Conservation (phyloP, 257 asterid genomes). For the Haberlea rhodopensis region DNA sequence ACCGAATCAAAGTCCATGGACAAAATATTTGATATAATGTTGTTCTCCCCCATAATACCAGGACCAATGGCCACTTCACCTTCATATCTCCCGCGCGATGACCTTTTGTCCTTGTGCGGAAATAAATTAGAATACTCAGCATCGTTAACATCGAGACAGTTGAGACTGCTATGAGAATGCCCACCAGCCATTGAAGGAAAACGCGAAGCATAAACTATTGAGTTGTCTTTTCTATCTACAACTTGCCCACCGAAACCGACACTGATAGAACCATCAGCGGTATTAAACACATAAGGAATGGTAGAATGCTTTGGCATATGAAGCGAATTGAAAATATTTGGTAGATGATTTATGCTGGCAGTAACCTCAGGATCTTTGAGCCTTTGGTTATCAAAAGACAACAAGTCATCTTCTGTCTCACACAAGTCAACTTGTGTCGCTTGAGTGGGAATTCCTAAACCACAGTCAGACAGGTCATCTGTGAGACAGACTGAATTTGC, state of each 20-base stretch:
- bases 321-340: slow-evolving; percentile 38
- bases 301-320: slow-evolving; percentile 38
- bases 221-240: slow-evolving; percentile 47
- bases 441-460: slow-evolving; percentile 32
- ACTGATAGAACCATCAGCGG: slow-evolving; percentile 34
- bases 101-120: slow-evolving; percentile 38
- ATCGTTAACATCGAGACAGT: slow-evolving; percentile 34
- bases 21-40: slow-evolving; percentile 81
- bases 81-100: slow-evolving; percentile 46
- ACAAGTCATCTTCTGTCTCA: slow-evolving; percentile 59
- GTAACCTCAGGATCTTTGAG: slow-evolving; percentile 55
- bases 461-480: slow-evolving; percentile 32
- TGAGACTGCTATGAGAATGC: slow-evolving; percentile 40
- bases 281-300: slow-evolving; percentile 32
- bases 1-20: slow-evolving; percentile 79
- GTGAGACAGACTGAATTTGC: slow-evolving; percentile 25
- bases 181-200: slow-evolving; percentile 34
- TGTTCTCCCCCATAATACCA: slow-evolving; percentile 66
- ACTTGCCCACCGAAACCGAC: slow-evolving; percentile 39
- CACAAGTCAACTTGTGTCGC: slow-evolving; percentile 27
- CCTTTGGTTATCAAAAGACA: slow-evolving; percentile 61
- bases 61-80: slow-evolving; percentile 39
- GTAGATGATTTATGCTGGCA: slow-evolving; percentile 31
- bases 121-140: slow-evolving; percentile 36
- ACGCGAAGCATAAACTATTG: slow-evolving; percentile 43